Evolutionary conservation across 768 basidiomycete genomes (phyloP).

Genomic region (Solioccasus polychromus): DNA sequence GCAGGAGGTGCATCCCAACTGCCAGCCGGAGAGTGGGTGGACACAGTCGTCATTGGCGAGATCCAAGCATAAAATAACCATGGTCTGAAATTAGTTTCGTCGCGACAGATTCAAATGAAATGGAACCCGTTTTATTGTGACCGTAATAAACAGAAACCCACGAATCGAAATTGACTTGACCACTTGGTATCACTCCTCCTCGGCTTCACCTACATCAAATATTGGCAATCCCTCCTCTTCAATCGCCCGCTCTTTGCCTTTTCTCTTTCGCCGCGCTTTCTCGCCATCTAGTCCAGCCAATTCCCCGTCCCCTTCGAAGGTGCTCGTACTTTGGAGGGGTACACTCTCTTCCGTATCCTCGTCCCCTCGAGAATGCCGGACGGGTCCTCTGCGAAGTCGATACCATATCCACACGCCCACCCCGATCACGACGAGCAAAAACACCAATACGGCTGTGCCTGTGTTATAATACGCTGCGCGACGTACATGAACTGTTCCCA

Average conservation of each 20-base stretch:
- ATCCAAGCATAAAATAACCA: conserved; percentile 33
- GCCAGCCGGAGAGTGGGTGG: conserved; percentile 51
- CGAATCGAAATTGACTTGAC: background rate
- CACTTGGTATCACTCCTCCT: conserved; percentile 38
- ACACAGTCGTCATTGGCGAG: conserved; percentile 71
- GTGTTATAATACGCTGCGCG: conserved; percentile 90
- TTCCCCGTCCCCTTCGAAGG: conserved; percentile 35
- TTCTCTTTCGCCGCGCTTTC: conserved; percentile 32
- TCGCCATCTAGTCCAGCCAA: conserved; percentile 46
- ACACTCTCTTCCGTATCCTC: conserved; percentile 59
- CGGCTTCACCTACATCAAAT: conserved; percentile 55
- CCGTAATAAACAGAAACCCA: too few species aligned
- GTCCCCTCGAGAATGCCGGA: conserved; percentile 20
- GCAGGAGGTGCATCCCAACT: conserved; percentile 37
- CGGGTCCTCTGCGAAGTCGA: conserved; percentile 37
- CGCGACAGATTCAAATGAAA: background rate
- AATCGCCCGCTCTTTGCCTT: conserved; percentile 48
- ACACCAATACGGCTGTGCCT: conserved; percentile 81
- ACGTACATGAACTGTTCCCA: background rate
- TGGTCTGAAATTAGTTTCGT: background rate
- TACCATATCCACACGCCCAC: conserved; percentile 82
- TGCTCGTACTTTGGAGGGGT: conserved; percentile 49
- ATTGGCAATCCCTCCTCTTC: conserved; percentile 39
- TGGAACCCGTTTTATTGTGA: background rate
- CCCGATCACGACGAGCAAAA: conserved; percentile 64